Conservation (phyloP, 2,329 filamentous ascomycete species). For the Blumeria graminis region DNA sequence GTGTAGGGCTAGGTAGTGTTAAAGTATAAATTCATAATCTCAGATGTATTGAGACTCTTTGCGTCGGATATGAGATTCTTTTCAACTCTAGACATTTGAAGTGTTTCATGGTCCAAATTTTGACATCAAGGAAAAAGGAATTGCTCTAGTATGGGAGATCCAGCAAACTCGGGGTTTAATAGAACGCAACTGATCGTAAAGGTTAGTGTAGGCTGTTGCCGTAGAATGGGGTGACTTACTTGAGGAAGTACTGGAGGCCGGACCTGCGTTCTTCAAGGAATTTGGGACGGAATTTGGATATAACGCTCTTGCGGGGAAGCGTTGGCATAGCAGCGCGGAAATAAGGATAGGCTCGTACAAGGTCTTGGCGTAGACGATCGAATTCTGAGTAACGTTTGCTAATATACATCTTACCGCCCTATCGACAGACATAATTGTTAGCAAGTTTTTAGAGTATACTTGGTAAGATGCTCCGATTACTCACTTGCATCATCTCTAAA, state of each 20-base stretch:
- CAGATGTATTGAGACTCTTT: too few species aligned
- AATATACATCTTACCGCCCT: constrained; percentile 37
- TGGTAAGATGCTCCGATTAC: constrained; percentile 13
- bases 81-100: not conserved
- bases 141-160: constrained; percentile 73
- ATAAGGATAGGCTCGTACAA: constrained; percentile 61
- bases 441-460: too few species aligned
- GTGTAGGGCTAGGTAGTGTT: not conserved
- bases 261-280: constrained; percentile 69
- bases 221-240: constrained; percentile 30
- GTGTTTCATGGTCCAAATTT: not conserved
- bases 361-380: constrained; percentile 49
- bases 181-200: constrained; percentile 44
- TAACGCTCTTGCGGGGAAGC: constrained; percentile 72
- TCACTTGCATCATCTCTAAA: constrained; percentile 63
- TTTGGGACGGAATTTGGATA: constrained; percentile 61
- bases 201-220: constrained; percentile 2
- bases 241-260: constrained; percentile 78
- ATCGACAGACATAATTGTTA: not conserved
- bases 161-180: constrained; percentile 80
- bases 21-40: not conserved
- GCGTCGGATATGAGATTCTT: too few species aligned
- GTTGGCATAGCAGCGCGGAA: constrained; percentile 70
- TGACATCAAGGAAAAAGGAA: constrained; percentile 30
- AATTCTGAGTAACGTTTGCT: constrained; percentile 80